A percentile compares a stretch with the other conserved stretches of the same genome.
phyloP scores from a whole-genome alignment of 1,139 yeast species.

The Suhomyces taliae region DNA sequence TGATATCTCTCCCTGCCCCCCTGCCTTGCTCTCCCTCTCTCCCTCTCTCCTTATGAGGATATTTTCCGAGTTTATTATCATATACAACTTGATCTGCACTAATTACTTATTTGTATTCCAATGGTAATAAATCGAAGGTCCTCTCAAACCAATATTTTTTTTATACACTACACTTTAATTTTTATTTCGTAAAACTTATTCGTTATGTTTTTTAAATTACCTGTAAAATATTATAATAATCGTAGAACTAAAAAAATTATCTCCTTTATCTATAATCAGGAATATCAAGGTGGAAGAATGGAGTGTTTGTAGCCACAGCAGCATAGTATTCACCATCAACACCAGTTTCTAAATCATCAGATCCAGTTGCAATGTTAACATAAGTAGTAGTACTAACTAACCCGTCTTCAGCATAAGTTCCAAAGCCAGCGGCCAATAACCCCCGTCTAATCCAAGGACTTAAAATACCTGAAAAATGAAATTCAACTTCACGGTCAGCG shows the following conservation, averaged over 20 bases:
- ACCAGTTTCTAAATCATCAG: slow-evolving; percentile 34
- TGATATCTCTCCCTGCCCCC: too few species aligned
- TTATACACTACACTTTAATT: too few species aligned
- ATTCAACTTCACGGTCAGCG: slow-evolving; percentile 83
- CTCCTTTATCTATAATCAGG: slow-evolving; percentile 54
- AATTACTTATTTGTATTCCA: too few species aligned
- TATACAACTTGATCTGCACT: too few species aligned
- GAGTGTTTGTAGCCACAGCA: slow-evolving; percentile 70
- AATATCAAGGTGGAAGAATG: slow-evolving; percentile 84
- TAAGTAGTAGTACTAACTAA: slow-evolving; percentile 41
- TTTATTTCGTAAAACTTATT: too few species aligned
- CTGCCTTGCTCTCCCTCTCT: too few species aligned
- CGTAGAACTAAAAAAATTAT: slow-evolving; percentile 2
- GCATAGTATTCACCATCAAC: slow-evolving; percentile 45
- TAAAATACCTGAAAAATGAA: slow-evolving; percentile 82
- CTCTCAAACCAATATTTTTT: too few species aligned
- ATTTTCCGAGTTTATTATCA: too few species aligned
- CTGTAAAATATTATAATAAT: not conserved
- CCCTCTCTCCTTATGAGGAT: too few species aligned
- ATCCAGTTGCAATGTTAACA: slow-evolving; percentile 39
- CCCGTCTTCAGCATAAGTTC: slow-evolving; percentile 51
- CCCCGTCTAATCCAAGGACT: slow-evolving; percentile 87
- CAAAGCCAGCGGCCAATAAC: slow-evolving; percentile 77
- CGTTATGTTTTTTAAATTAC: too few species aligned
- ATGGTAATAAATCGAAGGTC: too few species aligned